These are phyloP conservation scores for Albizia julibrissin DNA, from an alignment of 306 rosid species.

Conservation along the genomic window DNA sequence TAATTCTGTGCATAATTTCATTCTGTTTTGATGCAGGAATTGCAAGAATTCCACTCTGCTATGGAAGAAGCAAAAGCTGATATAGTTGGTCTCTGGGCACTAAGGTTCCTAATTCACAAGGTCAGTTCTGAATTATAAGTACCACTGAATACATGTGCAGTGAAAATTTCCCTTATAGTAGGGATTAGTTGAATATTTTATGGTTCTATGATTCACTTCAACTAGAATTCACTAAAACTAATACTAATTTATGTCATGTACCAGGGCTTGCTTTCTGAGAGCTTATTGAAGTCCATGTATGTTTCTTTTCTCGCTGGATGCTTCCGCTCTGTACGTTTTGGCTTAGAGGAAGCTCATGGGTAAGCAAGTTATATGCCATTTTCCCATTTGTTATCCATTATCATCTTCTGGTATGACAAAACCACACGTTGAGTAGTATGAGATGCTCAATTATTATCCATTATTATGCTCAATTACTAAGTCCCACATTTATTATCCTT, in stretches of 20 bases:
- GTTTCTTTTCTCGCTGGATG: conserved; percentile 94
- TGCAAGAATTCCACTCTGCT: conserved; percentile 90
- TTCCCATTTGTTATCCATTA: conserved; percentile 25
- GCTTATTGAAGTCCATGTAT: conserved; percentile 80
- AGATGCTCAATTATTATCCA: no score
- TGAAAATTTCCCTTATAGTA: no score
- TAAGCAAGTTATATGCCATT: conserved; percentile 42
- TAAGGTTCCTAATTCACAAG: conserved; percentile 71
- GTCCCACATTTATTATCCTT: conserved; percentile 11
- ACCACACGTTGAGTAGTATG: no score
- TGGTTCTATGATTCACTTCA: not conserved
- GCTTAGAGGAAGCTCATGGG: conserved; percentile 97
- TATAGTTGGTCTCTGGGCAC: conserved; percentile 96
- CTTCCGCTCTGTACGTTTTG: conserved; percentile 89
- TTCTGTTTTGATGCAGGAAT: conserved; percentile 58
- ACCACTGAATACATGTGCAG: not conserved
- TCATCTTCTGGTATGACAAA: not conserved
- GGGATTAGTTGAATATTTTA: not conserved
- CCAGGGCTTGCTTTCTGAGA: conserved; percentile 78
- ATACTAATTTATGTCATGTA: conserved; percentile 24
- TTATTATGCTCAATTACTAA: no score
- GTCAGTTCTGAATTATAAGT: conserved; percentile 36
- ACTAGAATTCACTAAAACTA: not conserved
- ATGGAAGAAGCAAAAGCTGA: conserved; percentile 98
- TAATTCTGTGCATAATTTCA: not conserved